Percentiles rank a stretch among this genome's conserved stretches.
These are phyloP conservation scores for Plenodomus biglobosus DNA, from an alignment of 2,329 filamentous ascomycete genomes.

Conservation along the genomic window DNA sequence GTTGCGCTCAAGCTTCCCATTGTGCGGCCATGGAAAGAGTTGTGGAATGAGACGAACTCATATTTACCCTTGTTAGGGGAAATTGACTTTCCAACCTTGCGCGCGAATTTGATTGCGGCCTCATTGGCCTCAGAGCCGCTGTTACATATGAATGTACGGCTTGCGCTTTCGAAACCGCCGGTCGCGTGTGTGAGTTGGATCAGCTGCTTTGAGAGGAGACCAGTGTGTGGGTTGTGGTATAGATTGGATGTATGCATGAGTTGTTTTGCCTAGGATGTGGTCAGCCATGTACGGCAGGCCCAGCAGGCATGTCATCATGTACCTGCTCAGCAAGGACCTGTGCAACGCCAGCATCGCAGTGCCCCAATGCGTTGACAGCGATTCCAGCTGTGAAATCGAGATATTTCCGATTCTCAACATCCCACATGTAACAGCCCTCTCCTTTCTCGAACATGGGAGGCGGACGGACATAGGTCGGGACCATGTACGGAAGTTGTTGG, in stretches of 20 bases:
- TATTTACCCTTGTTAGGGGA: conserved; percentile 72
- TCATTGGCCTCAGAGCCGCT: conserved; percentile 97
- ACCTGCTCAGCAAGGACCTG: conserved; percentile 78
- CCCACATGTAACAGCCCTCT: conserved; percentile 84
- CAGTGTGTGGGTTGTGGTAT: conserved; percentile 96
- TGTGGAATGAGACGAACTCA: conserved; percentile 87
- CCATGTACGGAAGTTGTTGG: conserved; percentile 83
- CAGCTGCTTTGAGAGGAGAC: conserved; percentile 80
- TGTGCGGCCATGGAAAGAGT: conserved; percentile 93
- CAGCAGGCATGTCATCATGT: conserved; percentile 8
- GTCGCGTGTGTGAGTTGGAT: conserved; percentile 77
- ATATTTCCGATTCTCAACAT: conserved; percentile 85
- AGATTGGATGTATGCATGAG: conserved; percentile 93
- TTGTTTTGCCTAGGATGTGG: conserved; percentile 55
- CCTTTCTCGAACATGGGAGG: conserved; percentile 87
- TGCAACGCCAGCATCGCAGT: conserved; percentile 79
- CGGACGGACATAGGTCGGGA: conserved; percentile 90
- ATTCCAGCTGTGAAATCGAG: conserved; percentile 96
- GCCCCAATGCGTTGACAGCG: conserved; percentile 89
- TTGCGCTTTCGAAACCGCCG: conserved; percentile 78
- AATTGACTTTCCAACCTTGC: conserved; percentile 79
- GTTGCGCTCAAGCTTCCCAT: conserved; percentile 96
- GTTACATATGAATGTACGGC: conserved; percentile 89
- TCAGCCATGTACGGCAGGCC: conserved; percentile 11
- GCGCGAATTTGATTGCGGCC: conserved; percentile 93